phyloP scores from a whole-genome alignment of 2,329 filamentous ascomycete species.

The Ascochyta fabae region DNA sequence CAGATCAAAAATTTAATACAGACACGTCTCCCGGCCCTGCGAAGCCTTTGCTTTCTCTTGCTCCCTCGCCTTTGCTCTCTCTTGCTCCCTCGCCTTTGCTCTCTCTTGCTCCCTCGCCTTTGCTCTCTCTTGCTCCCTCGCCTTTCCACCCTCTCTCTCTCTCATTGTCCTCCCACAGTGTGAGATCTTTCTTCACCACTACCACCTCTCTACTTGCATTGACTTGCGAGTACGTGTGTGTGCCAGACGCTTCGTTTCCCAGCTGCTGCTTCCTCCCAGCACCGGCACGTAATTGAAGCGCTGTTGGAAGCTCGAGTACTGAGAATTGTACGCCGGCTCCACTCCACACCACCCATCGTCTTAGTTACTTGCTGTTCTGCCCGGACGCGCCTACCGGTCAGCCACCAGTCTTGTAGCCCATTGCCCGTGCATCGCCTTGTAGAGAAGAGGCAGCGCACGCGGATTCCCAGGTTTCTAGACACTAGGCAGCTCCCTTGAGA shows the following conservation, averaged over 20 bases:
- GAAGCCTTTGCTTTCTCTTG: conserved; percentile 7
- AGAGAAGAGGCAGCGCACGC: conserved; percentile 15
- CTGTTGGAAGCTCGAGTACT: conserved; percentile 12
- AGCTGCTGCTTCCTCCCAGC: conserved; percentile 17
- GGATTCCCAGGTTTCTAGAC: no score
- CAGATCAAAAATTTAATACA: conserved; percentile 37
- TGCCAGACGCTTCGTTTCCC: conserved; percentile 7
- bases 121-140: no score
- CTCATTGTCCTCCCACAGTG: conserved; percentile 17
- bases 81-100: no score
- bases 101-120: no score
- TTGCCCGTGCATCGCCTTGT: background rate
- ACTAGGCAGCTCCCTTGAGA: conserved; percentile 24
- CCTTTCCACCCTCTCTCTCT: conserved; percentile 6
- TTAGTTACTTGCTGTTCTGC: conserved; percentile 25
- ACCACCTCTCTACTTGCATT: conserved; percentile 5
- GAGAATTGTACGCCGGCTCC: conserved; percentile 17
- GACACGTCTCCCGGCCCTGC: conserved; percentile 17
- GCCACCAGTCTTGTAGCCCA: background rate
- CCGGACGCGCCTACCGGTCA: conserved; percentile 29
- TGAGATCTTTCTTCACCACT: conserved; percentile 1
- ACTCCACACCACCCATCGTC: conserved; percentile 12
- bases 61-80: no score
- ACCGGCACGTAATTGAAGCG: conserved; percentile 11
- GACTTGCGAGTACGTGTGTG: conserved; percentile 3